These are phyloP conservation scores for Pulveroboletus ravenelii DNA, from an alignment of 768 basidiomycete species.

Conservation along the genomic window DNA sequence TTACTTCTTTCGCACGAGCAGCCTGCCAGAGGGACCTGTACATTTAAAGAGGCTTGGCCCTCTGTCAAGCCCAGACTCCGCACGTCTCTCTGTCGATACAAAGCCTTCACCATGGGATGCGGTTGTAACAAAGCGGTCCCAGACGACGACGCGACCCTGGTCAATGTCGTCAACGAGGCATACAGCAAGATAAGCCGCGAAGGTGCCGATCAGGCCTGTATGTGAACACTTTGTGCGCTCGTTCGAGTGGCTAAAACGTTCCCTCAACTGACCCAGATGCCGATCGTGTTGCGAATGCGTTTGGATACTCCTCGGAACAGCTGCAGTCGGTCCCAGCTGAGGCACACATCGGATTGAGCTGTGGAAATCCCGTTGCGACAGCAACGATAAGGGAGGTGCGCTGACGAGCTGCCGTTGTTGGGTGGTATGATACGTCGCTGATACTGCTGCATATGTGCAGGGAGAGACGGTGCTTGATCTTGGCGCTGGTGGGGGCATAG, in stretches of 20 bases:
- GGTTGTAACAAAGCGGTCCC: neutral
- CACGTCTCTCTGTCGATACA: neutral
- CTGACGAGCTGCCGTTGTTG: neutral
- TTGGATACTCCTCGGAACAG: conserved; percentile 46
- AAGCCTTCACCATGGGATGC: conserved; percentile 1
- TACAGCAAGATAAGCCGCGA: conserved; percentile 10
- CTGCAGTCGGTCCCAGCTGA: conserved; percentile 39
- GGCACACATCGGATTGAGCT: conserved; percentile 48
- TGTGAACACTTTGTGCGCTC: neutral
- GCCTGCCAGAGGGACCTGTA: too few relatives aligned
- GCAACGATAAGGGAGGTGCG: conserved; percentile 45
- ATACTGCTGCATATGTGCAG: conserved; percentile 24
- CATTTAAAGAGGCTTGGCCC: too few relatives aligned
- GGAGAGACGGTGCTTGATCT: conserved; percentile 56
- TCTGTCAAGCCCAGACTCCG: too few relatives aligned
- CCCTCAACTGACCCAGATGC: conserved; percentile 6
- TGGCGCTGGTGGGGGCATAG: conserved; percentile 53
- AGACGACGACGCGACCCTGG: neutral
- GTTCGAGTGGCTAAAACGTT: neutral
- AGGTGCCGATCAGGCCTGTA: conserved; percentile 10
- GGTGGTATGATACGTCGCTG: neutral
- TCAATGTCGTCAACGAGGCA: conserved; percentile 8
- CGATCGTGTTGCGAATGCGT: conserved; percentile 26
- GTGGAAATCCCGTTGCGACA: conserved; percentile 48
- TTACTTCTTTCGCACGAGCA: too few relatives aligned